These are phyloP conservation scores for Coniochaeta pulveracea DNA, from an alignment of 2,329 filamentous ascomycete species.

Conservation along the genomic window DNA sequence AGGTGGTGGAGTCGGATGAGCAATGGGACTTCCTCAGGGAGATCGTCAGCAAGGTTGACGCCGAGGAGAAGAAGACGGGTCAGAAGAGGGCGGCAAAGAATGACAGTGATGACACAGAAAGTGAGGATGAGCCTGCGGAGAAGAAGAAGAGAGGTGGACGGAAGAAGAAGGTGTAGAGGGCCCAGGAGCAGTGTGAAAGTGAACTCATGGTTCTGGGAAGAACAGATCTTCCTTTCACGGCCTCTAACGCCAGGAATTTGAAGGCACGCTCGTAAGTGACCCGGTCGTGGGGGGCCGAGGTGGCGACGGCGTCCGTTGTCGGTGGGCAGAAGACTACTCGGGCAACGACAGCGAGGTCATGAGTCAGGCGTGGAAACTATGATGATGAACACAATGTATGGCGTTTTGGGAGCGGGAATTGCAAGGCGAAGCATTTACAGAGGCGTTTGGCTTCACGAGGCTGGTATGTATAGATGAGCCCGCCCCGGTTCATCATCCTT, in stretches of 20 bases:
- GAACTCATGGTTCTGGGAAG: too few relatives aligned
- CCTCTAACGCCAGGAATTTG: too few relatives aligned
- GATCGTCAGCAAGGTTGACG: conserved; percentile 73
- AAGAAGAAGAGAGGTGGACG: conserved; percentile 33
- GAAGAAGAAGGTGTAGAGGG: conserved; percentile 18
- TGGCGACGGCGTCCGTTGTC: not conserved
- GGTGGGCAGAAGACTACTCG: not conserved
- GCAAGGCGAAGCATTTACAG: not conserved
- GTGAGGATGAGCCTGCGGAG: conserved; percentile 27
- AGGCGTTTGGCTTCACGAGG: conserved; percentile 2
- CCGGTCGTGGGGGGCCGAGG: not conserved
- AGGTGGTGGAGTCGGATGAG: conserved; percentile 76
- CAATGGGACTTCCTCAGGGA: conserved; percentile 91
- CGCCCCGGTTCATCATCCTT: too few relatives aligned
- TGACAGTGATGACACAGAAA: conserved; percentile 42
- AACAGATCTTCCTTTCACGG: too few relatives aligned
- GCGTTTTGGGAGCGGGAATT: conserved; percentile 2
- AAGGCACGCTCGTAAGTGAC: too few relatives aligned
- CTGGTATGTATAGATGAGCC: too few relatives aligned
- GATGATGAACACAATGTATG: conserved; percentile 1
- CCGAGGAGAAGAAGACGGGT: conserved; percentile 32
- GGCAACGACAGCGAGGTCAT: not conserved
- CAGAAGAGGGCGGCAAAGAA: conserved; percentile 33
- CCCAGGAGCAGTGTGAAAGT: too few relatives aligned
- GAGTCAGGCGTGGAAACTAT: too few relatives aligned